Percentiles rank a stretch among this genome's conserved stretches.
Conservation (phyloP, 306 rosid species). For the barrel medic (Medicago truncatula) region MtrunA17r5.0-ANR NC_053044.1:27302001-27302500, state of each 20-base stretch:
- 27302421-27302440: slow-evolving; percentile 16
- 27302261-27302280: slow-evolving; percentile 1
- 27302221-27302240: background rate
- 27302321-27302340: background rate
- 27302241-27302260: background rate
- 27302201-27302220: background rate
- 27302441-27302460: slow-evolving; percentile 1
- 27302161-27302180: slow-evolving; percentile 12
- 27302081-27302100: slow-evolving; percentile 21
- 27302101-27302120: slow-evolving; percentile 12
- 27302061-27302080: slow-evolving; percentile 16
- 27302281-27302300: background rate
- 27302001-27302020: slow-evolving; percentile 10
- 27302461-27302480: slow-evolving; percentile 13
- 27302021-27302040: slow-evolving; percentile 12
- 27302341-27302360: background rate
- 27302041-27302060: slow-evolving; percentile 11
- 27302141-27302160: background rate
- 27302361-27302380: slow-evolving; percentile 11
- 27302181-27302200: slow-evolving; percentile 19
- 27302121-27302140: background rate
- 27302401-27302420: slow-evolving; percentile 14
- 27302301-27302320: slow-evolving; percentile 20
- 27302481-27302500: slow-evolving; percentile 13
- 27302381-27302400: slow-evolving; percentile 6